These are phyloP conservation scores for Phalaenopsis equestris DNA, from an alignment of 106 monocot genomes.

Conservation along the genomic window DNA sequence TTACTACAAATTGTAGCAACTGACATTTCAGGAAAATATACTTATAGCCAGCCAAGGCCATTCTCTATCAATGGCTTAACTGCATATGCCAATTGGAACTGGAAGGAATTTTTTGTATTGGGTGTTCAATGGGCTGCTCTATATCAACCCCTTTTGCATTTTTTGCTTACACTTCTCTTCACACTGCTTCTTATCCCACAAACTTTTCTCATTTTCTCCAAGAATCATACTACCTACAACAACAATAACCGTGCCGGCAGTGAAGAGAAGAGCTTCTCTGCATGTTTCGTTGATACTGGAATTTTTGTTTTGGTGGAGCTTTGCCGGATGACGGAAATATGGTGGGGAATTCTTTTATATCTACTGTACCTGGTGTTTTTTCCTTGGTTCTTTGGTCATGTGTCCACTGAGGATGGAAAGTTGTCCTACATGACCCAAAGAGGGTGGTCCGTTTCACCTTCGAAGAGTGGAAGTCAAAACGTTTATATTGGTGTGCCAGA, in stretches of 20 bases:
- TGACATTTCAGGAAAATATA: conserved; percentile 57
- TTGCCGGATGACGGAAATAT: conserved; percentile 45
- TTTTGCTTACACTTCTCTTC: conserved; percentile 41
- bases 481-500: conserved; percentile 58
- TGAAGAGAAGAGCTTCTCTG: conserved; percentile 12
- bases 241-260: conserved; percentile 11
- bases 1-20: conserved; percentile 79
- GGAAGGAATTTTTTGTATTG: conserved; percentile 91
- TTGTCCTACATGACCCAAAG: conserved; percentile 56
- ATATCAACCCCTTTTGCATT: conserved; percentile 44
- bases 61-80: conserved; percentile 81
- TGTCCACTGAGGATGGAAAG: conserved; percentile 47
- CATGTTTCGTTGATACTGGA: conserved; percentile 20
- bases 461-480: conserved; percentile 10
- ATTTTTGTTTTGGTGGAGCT: conserved; percentile 56
- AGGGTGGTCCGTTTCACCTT: conserved; percentile 50
- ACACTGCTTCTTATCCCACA: conserved; percentile 55
- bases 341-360: conserved; percentile 55
- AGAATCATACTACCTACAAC: conserved; percentile 25
- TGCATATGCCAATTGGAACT: conserved; percentile 63
- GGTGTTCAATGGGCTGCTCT: conserved; percentile 67
- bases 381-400: conserved; percentile 81
- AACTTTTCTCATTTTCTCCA: conserved; percentile 29
- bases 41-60: conserved; percentile 60
- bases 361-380: conserved; percentile 56